Evolutionary conservation across 2,329 filamentous ascomycete genomes (phyloP).

Genomic region (Colletotrichum sp.): DNA sequence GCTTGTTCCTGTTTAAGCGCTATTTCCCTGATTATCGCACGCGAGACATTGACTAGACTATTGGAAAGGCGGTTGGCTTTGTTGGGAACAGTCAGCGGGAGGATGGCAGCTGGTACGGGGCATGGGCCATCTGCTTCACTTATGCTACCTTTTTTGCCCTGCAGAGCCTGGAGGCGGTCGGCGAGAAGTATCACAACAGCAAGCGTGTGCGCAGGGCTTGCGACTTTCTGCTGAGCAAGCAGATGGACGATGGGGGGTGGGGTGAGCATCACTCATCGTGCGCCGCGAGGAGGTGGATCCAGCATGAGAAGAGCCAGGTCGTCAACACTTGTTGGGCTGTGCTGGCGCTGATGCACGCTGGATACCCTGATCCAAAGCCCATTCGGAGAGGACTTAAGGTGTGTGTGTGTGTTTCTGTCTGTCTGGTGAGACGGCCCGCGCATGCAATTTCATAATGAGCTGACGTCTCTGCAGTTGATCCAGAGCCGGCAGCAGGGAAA

Average conservation of each 20-base stretch:
- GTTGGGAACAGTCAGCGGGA: background rate
- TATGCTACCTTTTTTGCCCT: background rate
- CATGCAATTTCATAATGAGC: background rate
- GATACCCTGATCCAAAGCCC: background rate
- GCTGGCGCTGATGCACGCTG: background rate
- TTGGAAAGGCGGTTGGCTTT: too few species aligned
- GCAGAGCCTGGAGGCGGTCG: background rate
- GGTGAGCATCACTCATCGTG: too few species aligned
- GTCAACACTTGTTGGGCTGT: too few species aligned
- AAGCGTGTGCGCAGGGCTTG: too few species aligned
- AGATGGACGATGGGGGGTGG: too few species aligned
- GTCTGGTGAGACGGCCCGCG: background rate
- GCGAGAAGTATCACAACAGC: too few species aligned
- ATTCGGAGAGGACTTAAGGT: background rate
- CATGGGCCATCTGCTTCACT: background rate
- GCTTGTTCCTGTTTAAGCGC: background rate
- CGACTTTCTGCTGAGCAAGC: too few species aligned
- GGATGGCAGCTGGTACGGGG: background rate
- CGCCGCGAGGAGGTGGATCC: too few species aligned
- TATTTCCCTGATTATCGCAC: too few species aligned
- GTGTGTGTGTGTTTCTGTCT: background rate
- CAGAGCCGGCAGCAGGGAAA: background rate
- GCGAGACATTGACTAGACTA: too few species aligned
- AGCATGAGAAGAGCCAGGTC: too few species aligned
- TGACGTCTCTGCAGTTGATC: background rate